phyloP scores from a whole-genome alignment of 208 protist species.

The Leptomonas pyrrhocoris region DNA sequence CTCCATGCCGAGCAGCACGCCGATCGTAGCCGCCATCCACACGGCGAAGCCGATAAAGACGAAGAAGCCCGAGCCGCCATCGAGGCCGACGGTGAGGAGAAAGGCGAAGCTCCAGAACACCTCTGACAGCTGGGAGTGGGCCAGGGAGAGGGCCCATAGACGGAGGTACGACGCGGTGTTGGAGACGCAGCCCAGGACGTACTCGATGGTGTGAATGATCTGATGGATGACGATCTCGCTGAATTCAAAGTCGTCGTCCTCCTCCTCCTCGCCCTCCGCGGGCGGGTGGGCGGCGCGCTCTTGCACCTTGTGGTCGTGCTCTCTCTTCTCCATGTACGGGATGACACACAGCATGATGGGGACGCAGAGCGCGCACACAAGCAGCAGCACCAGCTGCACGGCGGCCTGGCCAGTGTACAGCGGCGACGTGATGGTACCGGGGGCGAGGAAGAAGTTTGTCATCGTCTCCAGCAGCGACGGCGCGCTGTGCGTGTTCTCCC shows the following conservation, averaged over 20 bases:
- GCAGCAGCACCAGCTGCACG: conserved; percentile 84
- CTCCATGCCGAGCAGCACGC: conserved; percentile 99
- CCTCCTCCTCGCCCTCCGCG: conserved; percentile 15
- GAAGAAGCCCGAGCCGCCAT: conserved; percentile 69
- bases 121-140: conserved; percentile 97
- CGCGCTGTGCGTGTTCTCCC: conserved; percentile 83
- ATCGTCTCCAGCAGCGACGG: conserved; percentile 90
- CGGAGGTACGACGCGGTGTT: conserved; percentile 99
- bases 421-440: conserved; percentile 71
- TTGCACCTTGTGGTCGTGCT: conserved; percentile 51
- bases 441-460: conserved; percentile 94
- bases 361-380: conserved; percentile 73
- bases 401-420: conserved; percentile 83
- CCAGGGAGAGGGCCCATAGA: conserved; percentile 99
- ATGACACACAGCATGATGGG: conserved; percentile 88
- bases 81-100: conserved; percentile 40
- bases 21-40: conserved; percentile 95
- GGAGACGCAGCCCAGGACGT: conserved; percentile 98
- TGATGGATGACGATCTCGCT: conserved; percentile 98
- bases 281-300: conserved; percentile 17
- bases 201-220: conserved; percentile 99
- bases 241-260: conserved; percentile 39
- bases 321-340: conserved; percentile 81
- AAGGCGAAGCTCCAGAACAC: conserved; percentile 90
- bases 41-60: conserved; percentile 86